Percentiles rank a stretch among this genome's conserved stretches.
Conservation (phyloP, 2,329 filamentous ascomycete genomes). For the Chrysosphaeria jannelii region DNA sequence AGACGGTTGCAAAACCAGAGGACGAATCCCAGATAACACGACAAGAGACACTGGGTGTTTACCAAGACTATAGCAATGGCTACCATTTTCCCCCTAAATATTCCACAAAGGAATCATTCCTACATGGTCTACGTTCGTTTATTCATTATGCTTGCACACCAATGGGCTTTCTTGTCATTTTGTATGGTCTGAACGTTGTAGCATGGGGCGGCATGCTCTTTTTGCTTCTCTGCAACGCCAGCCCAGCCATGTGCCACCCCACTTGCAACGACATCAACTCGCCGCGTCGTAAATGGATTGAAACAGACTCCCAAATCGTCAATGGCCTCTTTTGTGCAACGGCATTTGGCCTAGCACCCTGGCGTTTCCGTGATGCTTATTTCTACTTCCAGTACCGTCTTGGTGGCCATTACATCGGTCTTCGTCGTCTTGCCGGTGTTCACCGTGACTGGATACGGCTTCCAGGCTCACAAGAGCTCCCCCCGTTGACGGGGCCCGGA, state of each 20-base stretch:
- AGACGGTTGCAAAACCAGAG: too few species aligned
- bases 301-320: conserved; percentile 56
- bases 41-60: conserved; percentile 1
- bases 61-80: conserved; percentile 25
- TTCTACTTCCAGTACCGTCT: conserved; percentile 34
- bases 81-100: conserved; percentile 34
- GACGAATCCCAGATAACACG: too few species aligned
- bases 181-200: conserved; percentile 59
- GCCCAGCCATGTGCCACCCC: conserved; percentile 41
- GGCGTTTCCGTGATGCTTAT: conserved; percentile 57
- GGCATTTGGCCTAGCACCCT: conserved; percentile 57
- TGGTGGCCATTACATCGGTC: conserved; percentile 13
- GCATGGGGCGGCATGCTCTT: conserved; percentile 87
- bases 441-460: conserved; percentile 51
- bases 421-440: conserved; percentile 42
- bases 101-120: conserved; percentile 25
- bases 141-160: conserved; percentile 48
- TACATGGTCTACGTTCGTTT: conserved; percentile 26
- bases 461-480: conserved; percentile 28
- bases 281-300: conserved; percentile 56
- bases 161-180: conserved; percentile 41
- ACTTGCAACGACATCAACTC: conserved; percentile 44
- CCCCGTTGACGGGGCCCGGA: conserved; percentile 19
- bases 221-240: conserved; percentile 46
- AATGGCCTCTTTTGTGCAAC: conserved; percentile 71